Conservation (phyloP, 495 filamentous ascomycete species). For the Trichoderma orchidacearum region DNA sequence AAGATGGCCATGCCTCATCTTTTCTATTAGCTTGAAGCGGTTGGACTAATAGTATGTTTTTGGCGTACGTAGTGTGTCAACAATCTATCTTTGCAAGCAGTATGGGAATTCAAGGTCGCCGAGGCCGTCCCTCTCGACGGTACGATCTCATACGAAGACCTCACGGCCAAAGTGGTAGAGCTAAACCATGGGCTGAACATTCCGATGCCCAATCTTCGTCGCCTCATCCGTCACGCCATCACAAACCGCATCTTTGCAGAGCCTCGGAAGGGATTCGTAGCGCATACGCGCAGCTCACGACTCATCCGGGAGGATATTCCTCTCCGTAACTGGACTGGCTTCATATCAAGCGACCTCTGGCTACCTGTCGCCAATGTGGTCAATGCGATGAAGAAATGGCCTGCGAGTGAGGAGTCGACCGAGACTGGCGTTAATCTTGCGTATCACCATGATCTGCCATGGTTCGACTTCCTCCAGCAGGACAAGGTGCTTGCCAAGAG, state of each 20-base stretch:
- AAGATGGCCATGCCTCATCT: background rate
- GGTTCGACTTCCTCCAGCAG: constrained; percentile 18
- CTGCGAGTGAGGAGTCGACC: constrained; percentile 16
- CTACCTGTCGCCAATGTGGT: constrained; percentile 11
- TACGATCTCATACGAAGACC: constrained; percentile 20
- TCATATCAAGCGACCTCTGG: constrained; percentile 24
- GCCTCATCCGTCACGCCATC: constrained; percentile 34
- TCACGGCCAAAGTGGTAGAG: constrained; percentile 14
- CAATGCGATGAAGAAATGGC: constrained; percentile 15
- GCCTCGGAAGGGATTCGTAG: constrained; percentile 18
- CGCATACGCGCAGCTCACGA: constrained; percentile 19
- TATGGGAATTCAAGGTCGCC: constrained; percentile 16
- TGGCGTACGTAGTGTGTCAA: constrained; percentile 5
- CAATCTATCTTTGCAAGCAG: constrained; percentile 9
- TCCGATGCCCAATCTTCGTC: constrained; percentile 11
- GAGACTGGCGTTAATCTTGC: constrained; percentile 26
- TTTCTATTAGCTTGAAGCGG: background rate
- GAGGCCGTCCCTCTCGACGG: constrained; percentile 20
- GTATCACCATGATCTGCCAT: constrained; percentile 16
- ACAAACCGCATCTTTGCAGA: constrained; percentile 36
- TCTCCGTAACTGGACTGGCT: constrained; percentile 23
- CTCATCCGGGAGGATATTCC: constrained; percentile 18
- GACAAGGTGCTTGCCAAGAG: constrained; percentile 7
- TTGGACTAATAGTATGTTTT: background rate
- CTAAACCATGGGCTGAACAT: constrained; percentile 11